These are phyloP conservation scores for Chalciporus piperatus DNA, from an alignment of 768 basidiomycete species.

Conservation along the genomic window DNA sequence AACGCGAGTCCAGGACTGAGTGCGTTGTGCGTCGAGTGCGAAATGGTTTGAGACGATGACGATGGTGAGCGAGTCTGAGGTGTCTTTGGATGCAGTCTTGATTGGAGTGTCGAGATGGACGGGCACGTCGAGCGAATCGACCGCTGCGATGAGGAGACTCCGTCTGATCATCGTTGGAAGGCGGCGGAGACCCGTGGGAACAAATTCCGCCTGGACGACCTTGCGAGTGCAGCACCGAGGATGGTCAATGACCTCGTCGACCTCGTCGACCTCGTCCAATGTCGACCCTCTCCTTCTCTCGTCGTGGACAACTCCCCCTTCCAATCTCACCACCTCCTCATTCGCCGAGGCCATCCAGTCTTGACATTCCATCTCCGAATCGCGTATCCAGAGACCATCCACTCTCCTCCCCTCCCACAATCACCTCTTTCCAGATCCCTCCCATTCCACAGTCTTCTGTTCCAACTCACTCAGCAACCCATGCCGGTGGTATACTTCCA, in stretches of 20 bases:
- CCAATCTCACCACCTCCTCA: slow-evolving; percentile 3
- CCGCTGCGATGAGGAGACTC: slow-evolving; percentile 50
- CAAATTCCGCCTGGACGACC: no score
- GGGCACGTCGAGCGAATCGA: slow-evolving; percentile 50
- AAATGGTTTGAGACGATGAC: slow-evolving; percentile 65
- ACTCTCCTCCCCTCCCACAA: slow-evolving; percentile 27
- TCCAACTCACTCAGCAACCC: slow-evolving; percentile 63
- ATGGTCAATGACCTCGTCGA: background rate
- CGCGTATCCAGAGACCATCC: slow-evolving; percentile 15
- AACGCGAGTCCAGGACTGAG: slow-evolving; percentile 58
- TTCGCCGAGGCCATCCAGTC: slow-evolving; percentile 7
- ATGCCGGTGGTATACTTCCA: slow-evolving; percentile 74
- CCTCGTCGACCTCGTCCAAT: background rate
- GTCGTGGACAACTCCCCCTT: background rate
- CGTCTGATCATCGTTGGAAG: slow-evolving; percentile 8
- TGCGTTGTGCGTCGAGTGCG: slow-evolving; percentile 36
- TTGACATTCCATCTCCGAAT: slow-evolving; percentile 14
- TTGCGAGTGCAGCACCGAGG: no score
- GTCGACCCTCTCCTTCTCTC: background rate
- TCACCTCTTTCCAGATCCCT: slow-evolving; percentile 25
- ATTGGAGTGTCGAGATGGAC: slow-evolving; percentile 57
- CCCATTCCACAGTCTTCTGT: slow-evolving; percentile 7
- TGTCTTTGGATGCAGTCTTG: slow-evolving; percentile 40
- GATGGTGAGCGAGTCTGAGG: slow-evolving; percentile 53
- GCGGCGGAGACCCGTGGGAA: background rate